Evolutionary conservation across 345 rosid genomes (phyloP).

Genomic region (Linum tenue): DNA sequence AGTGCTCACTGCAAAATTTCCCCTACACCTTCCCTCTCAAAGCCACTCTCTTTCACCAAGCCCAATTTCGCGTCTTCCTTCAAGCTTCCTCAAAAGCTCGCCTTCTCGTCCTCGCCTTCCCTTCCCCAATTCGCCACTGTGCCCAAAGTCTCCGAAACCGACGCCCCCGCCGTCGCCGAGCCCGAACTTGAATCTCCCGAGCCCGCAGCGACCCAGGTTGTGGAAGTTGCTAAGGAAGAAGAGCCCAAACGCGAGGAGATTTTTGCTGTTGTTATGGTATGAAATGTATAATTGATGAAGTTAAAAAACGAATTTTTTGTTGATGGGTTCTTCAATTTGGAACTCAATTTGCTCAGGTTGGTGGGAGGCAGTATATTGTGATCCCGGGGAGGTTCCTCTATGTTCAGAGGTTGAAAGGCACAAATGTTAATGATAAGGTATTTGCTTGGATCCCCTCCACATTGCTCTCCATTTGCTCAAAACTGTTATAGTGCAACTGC

Average conservation of each 20-base stretch:
- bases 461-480: neutral
- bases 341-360: constrained; percentile 44
- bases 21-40: neutral
- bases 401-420: constrained; percentile 85
- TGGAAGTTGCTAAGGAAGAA: constrained; percentile 29
- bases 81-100: neutral
- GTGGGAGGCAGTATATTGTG: constrained; percentile 80
- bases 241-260: constrained; percentile 75
- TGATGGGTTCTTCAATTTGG: neutral
- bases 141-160: constrained; percentile 46
- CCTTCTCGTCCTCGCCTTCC: constrained; percentile 4
- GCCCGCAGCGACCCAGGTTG: constrained; percentile 13
- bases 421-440: constrained; percentile 78
- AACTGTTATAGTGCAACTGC: neutral
- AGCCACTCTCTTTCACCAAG: constrained; percentile 19
- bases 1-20: constrained; percentile 49
- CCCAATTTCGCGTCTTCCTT: constrained; percentile 17
- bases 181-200: constrained; percentile 29
- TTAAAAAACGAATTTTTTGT: neutral
- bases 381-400: constrained; percentile 76
- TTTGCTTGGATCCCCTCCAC: neutral
- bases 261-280: constrained; percentile 92
- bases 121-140: constrained; percentile 16
- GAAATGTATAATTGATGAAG: neutral
- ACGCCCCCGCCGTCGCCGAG: constrained; percentile 29